These are phyloP conservation scores for Barnettozyma californica DNA, from an alignment of 805 yeast species.

Conservation along the genomic window DNA sequence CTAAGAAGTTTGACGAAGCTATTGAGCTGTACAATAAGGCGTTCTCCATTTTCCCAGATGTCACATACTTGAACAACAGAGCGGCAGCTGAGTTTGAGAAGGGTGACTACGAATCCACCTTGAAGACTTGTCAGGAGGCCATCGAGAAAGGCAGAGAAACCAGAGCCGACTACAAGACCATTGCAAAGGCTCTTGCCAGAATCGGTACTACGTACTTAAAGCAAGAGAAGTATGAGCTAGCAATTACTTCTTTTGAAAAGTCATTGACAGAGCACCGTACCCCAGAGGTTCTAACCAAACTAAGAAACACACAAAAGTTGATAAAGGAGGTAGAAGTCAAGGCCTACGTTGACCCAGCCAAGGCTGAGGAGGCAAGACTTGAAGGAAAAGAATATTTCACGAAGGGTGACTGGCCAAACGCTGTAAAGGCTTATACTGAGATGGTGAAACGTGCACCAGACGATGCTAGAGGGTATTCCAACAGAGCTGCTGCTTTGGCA, in stretches of 20 bases:
- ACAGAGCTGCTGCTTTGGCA: slow-evolving; percentile 95
- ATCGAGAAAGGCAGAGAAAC: slow-evolving; percentile 84
- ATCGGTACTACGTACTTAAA: slow-evolving; percentile 80
- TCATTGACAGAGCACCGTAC: slow-evolving; percentile 96
- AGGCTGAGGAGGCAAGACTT: slow-evolving; percentile 93
- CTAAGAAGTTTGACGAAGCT: slow-evolving; percentile 88
- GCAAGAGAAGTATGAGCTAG: slow-evolving; percentile 62
- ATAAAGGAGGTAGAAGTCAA: slow-evolving; percentile 72
- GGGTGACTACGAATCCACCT: slow-evolving; percentile 84
- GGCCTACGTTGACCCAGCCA: slow-evolving; percentile 79
- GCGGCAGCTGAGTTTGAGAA: slow-evolving; percentile 98
- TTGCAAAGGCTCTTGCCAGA: slow-evolving; percentile 92
- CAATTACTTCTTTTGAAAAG: slow-evolving; percentile 77
- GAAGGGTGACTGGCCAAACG: slow-evolving; percentile 93
- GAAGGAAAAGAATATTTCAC: slow-evolving; percentile 87
- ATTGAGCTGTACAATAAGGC: slow-evolving; percentile 83
- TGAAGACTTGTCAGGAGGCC: slow-evolving; percentile 74
- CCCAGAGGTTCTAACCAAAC: slow-evolving; percentile 83
- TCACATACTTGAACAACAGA: slow-evolving; percentile 90
- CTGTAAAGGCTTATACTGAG: slow-evolving; percentile 91
- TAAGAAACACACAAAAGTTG: slow-evolving; percentile 83
- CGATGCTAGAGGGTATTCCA: slow-evolving; percentile 94
- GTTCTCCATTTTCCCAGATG: slow-evolving; percentile 74
- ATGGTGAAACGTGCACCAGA: slow-evolving; percentile 96
- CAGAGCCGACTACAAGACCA: slow-evolving; percentile 86